A percentile compares a stretch with the other conserved stretches of the same genome.
Evolutionary conservation across 2,329 filamentous ascomycete genomes (phyloP).

Genomic region (Colletotrichum liaoningense): DNA sequence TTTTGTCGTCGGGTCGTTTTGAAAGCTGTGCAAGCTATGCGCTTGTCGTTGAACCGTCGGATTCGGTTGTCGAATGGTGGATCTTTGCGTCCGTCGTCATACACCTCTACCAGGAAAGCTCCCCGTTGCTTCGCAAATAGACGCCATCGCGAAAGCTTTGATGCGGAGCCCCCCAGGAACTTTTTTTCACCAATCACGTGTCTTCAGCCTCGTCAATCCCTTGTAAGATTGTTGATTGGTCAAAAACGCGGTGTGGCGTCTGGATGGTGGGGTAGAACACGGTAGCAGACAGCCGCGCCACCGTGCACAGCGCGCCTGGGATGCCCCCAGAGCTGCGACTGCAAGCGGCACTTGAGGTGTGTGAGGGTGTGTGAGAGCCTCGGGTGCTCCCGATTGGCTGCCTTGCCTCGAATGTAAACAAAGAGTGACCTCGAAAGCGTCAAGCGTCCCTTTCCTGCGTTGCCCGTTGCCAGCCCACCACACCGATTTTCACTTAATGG

Average conservation of each 20-base stretch:
- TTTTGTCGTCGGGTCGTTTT: background rate
- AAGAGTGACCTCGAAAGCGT: slow-evolving; percentile 1
- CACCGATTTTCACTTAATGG: slow-evolving; percentile 1
- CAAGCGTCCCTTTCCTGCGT: background rate
- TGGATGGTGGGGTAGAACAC: background rate
- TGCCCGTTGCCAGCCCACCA: slow-evolving; percentile 24
- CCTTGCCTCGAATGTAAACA: slow-evolving; percentile 20
- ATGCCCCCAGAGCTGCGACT: background rate
- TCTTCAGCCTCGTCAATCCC: background rate
- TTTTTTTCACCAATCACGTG: slow-evolving; percentile 23
- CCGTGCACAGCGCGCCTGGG: slow-evolving; percentile 4
- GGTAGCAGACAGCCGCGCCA: background rate
- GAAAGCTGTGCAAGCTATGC: background rate
- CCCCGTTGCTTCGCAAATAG: background rate
- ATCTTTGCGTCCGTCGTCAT: background rate
- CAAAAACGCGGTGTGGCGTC: background rate
- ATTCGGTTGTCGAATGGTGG: background rate
- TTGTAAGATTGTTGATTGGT: background rate
- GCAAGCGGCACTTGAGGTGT: background rate
- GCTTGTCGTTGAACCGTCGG: background rate
- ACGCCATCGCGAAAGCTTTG: slow-evolving; percentile 20
- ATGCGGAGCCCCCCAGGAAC: background rate
- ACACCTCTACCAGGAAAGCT: background rate
- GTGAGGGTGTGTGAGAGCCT: background rate
- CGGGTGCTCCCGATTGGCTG: slow-evolving; percentile 33